Evolutionary conservation across 2,329 filamentous ascomycete genomes (phyloP).

Genomic region (Sporothrix brunneoviolacea): DNA sequence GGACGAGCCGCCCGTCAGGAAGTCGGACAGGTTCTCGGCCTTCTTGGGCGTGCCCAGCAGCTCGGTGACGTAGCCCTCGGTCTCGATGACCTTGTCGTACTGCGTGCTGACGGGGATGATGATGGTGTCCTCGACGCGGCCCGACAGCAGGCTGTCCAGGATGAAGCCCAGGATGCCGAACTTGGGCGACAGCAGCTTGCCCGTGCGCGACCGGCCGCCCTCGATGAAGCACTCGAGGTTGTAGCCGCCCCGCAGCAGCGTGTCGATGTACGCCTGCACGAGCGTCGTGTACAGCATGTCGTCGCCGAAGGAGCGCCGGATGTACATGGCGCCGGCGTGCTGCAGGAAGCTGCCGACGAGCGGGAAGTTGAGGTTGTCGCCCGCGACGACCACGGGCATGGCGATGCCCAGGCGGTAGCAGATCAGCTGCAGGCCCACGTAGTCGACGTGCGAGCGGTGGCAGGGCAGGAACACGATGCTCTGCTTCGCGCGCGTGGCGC

Average conservation of each 20-base stretch:
- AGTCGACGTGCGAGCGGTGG: slow-evolving; percentile 92
- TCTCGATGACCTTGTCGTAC: slow-evolving; percentile 98
- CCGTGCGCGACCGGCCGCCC: slow-evolving; percentile 84
- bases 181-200: slow-evolving; percentile 88
- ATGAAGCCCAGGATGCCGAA: slow-evolving; percentile 93
- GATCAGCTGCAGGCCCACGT: slow-evolving; percentile 88
- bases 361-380: slow-evolving; percentile 94
- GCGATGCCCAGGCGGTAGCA: slow-evolving; percentile 89
- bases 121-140: slow-evolving; percentile 81
- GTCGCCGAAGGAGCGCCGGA: slow-evolving; percentile 84
- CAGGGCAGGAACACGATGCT: slow-evolving; percentile 94
- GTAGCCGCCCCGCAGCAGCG: slow-evolving; percentile 78
- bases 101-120: slow-evolving; percentile 96
- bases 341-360: slow-evolving; percentile 85
- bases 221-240: slow-evolving; percentile 98
- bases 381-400: slow-evolving; percentile 85
- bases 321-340: slow-evolving; percentile 96
- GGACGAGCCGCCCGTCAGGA: slow-evolving; percentile 76
- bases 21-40: slow-evolving; percentile 86
- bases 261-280: slow-evolving; percentile 96
- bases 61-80: slow-evolving; percentile 92
- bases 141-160: slow-evolving; percentile 81
- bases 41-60: slow-evolving; percentile 90
- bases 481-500: slow-evolving; percentile 80
- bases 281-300: slow-evolving; percentile 84